phyloP scores from a whole-genome alignment of 1,139 yeast species.

The Geotrichum candidum region DNA sequence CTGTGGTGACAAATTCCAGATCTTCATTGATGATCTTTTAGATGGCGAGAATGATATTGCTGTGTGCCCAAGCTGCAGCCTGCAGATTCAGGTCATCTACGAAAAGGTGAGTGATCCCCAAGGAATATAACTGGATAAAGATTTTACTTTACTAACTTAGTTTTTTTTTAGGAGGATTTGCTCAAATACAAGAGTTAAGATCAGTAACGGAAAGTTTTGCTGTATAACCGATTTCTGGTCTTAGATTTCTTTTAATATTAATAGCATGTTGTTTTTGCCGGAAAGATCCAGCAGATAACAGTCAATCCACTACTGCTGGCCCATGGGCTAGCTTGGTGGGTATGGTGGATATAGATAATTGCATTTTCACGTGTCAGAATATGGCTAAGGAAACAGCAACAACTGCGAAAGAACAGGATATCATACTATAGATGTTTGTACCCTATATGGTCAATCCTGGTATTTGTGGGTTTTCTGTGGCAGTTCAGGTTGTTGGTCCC shows the following conservation, averaged over 20 bases:
- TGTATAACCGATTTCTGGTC: not conserved
- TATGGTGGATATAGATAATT: no score
- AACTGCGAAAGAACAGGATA: no score
- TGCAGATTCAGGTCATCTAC: slow-evolving; percentile 86
- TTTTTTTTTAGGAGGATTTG: slow-evolving; percentile 9
- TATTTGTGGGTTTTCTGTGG: no score
- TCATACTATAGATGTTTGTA: no score
- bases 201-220: not conserved
- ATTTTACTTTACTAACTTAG: not conserved
- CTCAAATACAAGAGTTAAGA: slow-evolving; percentile 1
- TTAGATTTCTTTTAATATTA: not conserved
- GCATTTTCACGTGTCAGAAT: no score
- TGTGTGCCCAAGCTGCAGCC: slow-evolving; percentile 91
- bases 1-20: slow-evolving; percentile 92
- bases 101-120: slow-evolving; percentile 40
- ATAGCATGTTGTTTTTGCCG: not conserved
- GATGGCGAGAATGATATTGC: slow-evolving; percentile 92
- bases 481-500: no score
- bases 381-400: no score
- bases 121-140: not conserved
- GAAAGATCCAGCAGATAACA: no score
- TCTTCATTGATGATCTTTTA: slow-evolving; percentile 71
- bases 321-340: no score
- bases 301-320: no score
- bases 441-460: no score